Evolutionary conservation across 73 alveolate species (phyloP).

Genomic region (Stentor coeruleus): DNA sequence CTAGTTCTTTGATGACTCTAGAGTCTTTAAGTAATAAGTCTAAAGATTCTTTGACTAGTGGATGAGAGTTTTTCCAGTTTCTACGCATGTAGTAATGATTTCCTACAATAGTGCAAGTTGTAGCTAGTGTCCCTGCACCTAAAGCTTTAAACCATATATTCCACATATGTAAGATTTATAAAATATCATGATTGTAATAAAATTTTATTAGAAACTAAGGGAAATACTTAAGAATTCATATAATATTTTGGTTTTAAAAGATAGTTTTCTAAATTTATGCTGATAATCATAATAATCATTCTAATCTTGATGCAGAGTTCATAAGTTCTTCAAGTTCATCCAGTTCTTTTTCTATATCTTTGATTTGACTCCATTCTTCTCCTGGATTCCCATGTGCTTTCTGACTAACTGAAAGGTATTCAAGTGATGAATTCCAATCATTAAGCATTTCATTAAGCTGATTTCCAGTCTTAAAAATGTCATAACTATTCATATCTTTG

Average conservation of each 20-base stretch:
- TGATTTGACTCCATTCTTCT: background rate
- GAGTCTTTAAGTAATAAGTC: background rate
- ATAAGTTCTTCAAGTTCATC: constrained; percentile 1
- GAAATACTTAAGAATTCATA: too few relatives aligned
- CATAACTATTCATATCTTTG: background rate
- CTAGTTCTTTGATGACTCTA: background rate
- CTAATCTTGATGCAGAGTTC: too few relatives aligned
- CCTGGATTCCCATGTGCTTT: background rate
- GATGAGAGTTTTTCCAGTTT: background rate
- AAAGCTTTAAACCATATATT: too few relatives aligned
- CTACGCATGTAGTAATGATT: background rate
- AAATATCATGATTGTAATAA: too few relatives aligned
- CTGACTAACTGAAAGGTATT: background rate
- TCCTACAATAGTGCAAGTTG: too few relatives aligned
- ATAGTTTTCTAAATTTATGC: too few relatives aligned
- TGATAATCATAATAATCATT: too few relatives aligned
- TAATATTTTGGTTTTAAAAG: too few relatives aligned
- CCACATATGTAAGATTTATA: too few relatives aligned
- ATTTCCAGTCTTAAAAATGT: background rate
- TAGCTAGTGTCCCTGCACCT: too few relatives aligned
- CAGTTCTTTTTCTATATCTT: constrained; percentile 11
- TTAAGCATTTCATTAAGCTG: background rate
- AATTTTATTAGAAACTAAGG: too few relatives aligned
- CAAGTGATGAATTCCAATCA: background rate
- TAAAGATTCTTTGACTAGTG: background rate